phyloP scores from a whole-genome alignment of 2,329 filamentous ascomycete species.

The Orbilia blumenaviensis region DNA sequence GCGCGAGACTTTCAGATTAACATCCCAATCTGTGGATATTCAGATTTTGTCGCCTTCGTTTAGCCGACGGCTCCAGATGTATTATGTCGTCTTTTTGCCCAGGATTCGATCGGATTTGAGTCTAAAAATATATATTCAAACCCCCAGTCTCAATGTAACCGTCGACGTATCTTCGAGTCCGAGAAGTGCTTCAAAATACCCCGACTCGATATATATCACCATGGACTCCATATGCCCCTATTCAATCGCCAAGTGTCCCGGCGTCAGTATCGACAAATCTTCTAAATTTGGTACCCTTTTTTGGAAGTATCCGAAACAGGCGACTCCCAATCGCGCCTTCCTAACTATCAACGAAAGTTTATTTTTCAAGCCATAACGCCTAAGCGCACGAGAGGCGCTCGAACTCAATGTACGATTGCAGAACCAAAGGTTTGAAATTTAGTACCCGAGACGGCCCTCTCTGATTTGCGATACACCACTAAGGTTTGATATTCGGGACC shows the following conservation, averaged over 20 bases:
- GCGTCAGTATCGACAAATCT: neutral
- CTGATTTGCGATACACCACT: conserved; percentile 15
- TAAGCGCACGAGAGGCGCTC: conserved; percentile 28
- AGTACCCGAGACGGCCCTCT: neutral
- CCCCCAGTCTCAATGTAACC: no score
- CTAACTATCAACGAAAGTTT: conserved; percentile 17
- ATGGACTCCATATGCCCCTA: neutral
- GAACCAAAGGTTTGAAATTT: neutral
- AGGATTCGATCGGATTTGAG: neutral
- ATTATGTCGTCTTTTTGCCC: neutral
- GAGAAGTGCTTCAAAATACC: neutral
- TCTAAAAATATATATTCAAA: neutral
- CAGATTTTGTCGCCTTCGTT: neutral
- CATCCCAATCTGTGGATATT: neutral
- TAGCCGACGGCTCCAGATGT: neutral
- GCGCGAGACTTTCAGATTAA: neutral
- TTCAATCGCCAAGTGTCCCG: no score
- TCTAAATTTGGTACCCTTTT: conserved; percentile 28
- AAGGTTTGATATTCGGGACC: neutral
- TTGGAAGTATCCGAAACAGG: conserved; percentile 24
- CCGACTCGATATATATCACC: neutral
- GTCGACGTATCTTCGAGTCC: neutral
- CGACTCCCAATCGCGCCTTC: conserved; percentile 27
- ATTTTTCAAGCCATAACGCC: neutral
- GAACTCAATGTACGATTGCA: neutral